Conservation (phyloP, 108 stramenopile genomes). For the Cyclotella sp. region DNA sequence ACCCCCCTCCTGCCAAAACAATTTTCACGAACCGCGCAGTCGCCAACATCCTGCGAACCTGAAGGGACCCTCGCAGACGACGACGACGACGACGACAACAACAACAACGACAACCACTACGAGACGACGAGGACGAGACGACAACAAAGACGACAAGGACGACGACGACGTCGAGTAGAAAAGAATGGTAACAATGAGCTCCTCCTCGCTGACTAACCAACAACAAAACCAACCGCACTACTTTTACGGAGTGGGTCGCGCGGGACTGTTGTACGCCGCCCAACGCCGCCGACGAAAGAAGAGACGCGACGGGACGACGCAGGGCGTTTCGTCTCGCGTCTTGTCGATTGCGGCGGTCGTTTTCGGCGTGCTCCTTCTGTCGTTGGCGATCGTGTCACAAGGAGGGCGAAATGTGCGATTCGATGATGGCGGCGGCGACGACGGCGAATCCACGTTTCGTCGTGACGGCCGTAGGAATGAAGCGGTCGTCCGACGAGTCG, state of each 20-base stretch:
- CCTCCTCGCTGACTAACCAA: background rate
- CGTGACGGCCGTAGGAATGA: background rate
- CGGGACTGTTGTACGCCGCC: background rate
- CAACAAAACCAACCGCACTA: background rate
- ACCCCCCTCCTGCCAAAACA: no score
- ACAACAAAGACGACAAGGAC: no score
- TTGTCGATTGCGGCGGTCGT: background rate
- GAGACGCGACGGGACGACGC: background rate
- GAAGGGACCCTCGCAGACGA: no score
- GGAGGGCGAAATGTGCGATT: background rate
- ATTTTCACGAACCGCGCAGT: no score
- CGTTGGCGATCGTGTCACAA: background rate
- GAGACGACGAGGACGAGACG: no score
- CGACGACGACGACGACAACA: no score
- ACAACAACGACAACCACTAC: no score
- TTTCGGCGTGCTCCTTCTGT: background rate
- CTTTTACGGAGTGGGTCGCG: background rate
- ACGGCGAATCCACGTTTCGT: background rate
- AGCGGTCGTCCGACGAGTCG: background rate
- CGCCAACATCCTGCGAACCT: no score
- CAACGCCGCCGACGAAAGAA: background rate
- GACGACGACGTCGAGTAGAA: no score
- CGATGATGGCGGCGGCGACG: background rate
- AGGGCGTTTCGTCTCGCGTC: background rate
- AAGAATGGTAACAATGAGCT: conserved; percentile 2